Base-by-base conservation (phyloP, 345 rosid species). In the Sisymbrium irio region DNA sequence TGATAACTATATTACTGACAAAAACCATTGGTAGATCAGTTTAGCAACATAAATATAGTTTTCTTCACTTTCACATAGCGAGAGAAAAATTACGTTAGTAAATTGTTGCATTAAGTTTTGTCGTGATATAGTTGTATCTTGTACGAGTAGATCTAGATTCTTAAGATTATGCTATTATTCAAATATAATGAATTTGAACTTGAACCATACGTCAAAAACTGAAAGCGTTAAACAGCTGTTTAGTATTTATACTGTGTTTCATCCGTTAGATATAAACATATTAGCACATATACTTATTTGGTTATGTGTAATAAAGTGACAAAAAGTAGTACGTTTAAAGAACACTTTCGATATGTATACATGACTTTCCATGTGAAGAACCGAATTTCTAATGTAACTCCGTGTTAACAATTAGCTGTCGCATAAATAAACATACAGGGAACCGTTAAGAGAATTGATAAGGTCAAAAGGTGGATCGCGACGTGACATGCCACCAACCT, bases 401-500 rank as follows among this genome's bases (percentile, higher is more conserved):
- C 56, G 56, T 51, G 35, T 51, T 30, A 50, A 39, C 4, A 6
- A 22, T 12, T 53, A 53, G 35, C 3, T 13, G 35, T 13, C 27
- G 58, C 58, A 27, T 27, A 53, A 9, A 53, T 53, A 25, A 53
- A 5, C 58, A 25, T 53, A 27, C 0, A 32, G 32, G 39, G 65
- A 60, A 39, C 62, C 36, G 45, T 47, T 41, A 53, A 30, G 42
- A 20, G 37, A 63, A 32, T 64, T 62, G 61, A 64, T 33, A 73
- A 64, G 45, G 70, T 73, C 71, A 73, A 46, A 36, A 57, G 42
- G 58, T 73, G 22, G 32, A 49, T 9, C 28, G 18, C 40, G 59
- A 65, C 71, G 58, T 65, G 59, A 73, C 72, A 58, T 57, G 30
- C 66, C 78, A 65, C 78, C 77, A 74, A 66, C 72, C 72, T 46